Evolutionary conservation across 495 filamentous ascomycete genomes (phyloP), one percentile per base, ranked within the genome.

Genomic region (Emericellopsis terricola): DNA sequence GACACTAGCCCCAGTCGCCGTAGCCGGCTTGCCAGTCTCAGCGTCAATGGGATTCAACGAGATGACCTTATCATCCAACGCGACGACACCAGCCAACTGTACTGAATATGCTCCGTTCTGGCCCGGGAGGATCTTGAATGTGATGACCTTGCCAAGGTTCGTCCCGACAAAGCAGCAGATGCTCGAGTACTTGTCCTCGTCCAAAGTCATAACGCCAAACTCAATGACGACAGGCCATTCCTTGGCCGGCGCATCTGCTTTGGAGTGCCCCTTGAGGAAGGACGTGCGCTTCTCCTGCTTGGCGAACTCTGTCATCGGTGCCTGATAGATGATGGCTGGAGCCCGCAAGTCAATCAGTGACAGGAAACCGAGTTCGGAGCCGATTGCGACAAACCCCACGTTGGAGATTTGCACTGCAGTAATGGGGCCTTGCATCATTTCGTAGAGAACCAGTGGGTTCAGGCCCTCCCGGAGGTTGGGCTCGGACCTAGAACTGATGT

Each of bases 121-220:
- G 6, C 71, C 60, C 2, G 89, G 89, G 6, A 96, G 57, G 13
- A 97, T 60, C 55, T 89, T 93, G 57, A 96, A 86, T 0, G 89
- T 94, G 14, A 72, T 72, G 19, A 94, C 56, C 38, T 76, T 76
- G 15, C 89, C 89, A 23, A 72, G 45, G 44, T 77, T 85, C 0
- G 87, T 96, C 8, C 91, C 89, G 3, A 89, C 78, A 45, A 94
- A 93, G 42, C 86, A 78, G 30, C 77, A 73, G 36, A 97, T 92
- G 43, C 81, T 92, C 5, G 87, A 94, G 46, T 92, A 97, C 40
- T 81, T 77, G 53, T 94, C 87, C 0, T 78, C 81, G 29, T 96
- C 89, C 14, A 94, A 59, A 9, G 78, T 89, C 73, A 97, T 76
- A 19, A 94, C 81, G 38, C 81, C 83, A 59, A 96, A 97, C 51